These are phyloP conservation scores for Penicillium sp. DNA, from an alignment of 2,329 filamentous ascomycete species.

Conservation along the genomic window DNA sequence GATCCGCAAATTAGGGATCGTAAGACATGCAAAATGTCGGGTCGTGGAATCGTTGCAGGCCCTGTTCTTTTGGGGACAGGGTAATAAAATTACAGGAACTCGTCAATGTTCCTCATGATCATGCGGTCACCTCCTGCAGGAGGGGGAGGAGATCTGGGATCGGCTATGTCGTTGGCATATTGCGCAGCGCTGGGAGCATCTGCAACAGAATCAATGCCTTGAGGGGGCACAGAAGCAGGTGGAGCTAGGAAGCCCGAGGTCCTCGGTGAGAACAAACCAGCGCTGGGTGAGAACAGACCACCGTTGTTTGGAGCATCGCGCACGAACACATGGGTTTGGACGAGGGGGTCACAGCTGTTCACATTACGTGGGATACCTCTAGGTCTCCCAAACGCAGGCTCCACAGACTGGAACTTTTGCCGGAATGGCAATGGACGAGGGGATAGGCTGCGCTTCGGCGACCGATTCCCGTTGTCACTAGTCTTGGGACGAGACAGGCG, in stretches of 20 bases:
- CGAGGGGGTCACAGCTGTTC: slow-evolving; percentile 28
- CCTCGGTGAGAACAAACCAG: slow-evolving; percentile 46
- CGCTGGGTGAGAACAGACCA: slow-evolving; percentile 46
- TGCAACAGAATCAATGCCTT: slow-evolving; percentile 34
- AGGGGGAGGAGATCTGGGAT: slow-evolving; percentile 45
- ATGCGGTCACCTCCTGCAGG: slow-evolving; percentile 38
- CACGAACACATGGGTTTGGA: slow-evolving; percentile 39
- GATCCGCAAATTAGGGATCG: slow-evolving; percentile 12
- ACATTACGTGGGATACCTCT: slow-evolving; percentile 22
- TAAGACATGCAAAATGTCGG: slow-evolving; percentile 18
- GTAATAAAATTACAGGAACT: slow-evolving; percentile 40
- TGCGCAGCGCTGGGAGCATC: slow-evolving; percentile 13
- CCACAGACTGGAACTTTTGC: slow-evolving; percentile 34
- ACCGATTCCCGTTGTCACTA: slow-evolving; percentile 24
- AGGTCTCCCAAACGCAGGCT: slow-evolving; percentile 16
- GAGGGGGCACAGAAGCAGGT: slow-evolving; percentile 35
- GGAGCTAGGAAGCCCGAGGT: slow-evolving; percentile 44
- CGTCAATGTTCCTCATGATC: slow-evolving; percentile 48
- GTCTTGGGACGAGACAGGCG: slow-evolving; percentile 27
- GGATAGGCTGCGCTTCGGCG: slow-evolving; percentile 34
- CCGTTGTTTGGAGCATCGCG: slow-evolving; percentile 37
- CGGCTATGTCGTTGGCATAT: slow-evolving; percentile 27
- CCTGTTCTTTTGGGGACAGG: slow-evolving; percentile 5
- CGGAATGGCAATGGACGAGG: slow-evolving; percentile 41
- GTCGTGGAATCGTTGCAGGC: slow-evolving; percentile 34